Evolutionary conservation across 352 stramenopile genomes (phyloP), one percentile per base, ranked within the genome.

Genomic region (Phytopythium chamaehyphon): DNA sequence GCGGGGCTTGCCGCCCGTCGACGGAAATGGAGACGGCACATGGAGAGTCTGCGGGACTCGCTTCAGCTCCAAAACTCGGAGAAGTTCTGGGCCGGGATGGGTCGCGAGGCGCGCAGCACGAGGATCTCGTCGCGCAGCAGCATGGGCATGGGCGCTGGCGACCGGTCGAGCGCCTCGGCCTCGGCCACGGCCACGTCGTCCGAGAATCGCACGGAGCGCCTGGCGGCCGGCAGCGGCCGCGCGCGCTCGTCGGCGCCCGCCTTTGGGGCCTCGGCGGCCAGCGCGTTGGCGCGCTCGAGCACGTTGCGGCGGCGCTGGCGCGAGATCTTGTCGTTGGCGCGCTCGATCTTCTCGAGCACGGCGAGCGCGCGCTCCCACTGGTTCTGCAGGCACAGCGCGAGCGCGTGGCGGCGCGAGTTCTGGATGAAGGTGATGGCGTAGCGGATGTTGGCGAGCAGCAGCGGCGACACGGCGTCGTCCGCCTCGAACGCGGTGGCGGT

Each of bases 281-380:
- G 67, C 21, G 66, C 68, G 59, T 91, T 91, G 46, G 66, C 69
- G 38, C 86, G 69, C 38, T 83, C 54, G 8, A 83, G 64, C 54
- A 91, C 73, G 49, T 74, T 71, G 37, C 66, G 54, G 57, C 80
- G 80, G 47, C 76, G 80, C 55, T 88, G 77, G 47, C 73, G 75
- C 16, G 76, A 71, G 54, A 91, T 80, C 51, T 88, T 88, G 47
- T 89, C 77, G 59, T 85, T 89, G 36, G 80, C 80, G 21, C 77
- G 77, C 58, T 91, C 80, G 44, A 91, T 83, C 66, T 91, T 91
- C 58, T 91, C 80, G 14, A 91, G 67, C 48, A 91, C 77, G 37
- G 59, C 64, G 24, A 91, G 55, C 14, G 80, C 80, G 44, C 80
- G 80, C 44, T 88, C 73, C 71, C 77, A 91, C 50, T 91, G 62